These are phyloP conservation scores for Spatholobus suberectus DNA, from an alignment of 306 rosid species.

Conservation along the genomic window DNA sequence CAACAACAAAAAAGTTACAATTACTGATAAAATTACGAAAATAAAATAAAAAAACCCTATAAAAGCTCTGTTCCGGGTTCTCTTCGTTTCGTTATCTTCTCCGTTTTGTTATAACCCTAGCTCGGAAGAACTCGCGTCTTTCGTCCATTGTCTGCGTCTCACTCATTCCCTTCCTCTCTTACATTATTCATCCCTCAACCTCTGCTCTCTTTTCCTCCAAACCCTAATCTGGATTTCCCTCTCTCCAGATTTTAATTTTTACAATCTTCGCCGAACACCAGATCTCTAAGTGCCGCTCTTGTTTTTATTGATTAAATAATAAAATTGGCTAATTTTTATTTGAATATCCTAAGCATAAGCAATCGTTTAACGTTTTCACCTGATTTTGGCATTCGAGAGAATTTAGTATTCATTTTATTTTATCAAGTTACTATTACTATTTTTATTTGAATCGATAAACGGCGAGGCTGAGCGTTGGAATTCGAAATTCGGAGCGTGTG, in stretches of 20 bases:
- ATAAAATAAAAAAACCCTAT: not conserved
- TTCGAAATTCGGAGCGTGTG: not conserved
- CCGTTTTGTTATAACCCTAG: slow-evolving; percentile 51
- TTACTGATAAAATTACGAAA: no score
- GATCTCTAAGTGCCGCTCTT: slow-evolving; percentile 42
- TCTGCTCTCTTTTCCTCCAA: not conserved
- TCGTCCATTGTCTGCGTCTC: not conserved
- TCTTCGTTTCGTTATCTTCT: slow-evolving; percentile 45
- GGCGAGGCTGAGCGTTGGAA: not conserved
- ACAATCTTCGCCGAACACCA: slow-evolving; percentile 8
- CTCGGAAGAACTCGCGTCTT: not conserved
- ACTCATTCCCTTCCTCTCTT: not conserved
- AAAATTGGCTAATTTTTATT: not conserved
- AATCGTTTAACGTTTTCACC: not conserved
- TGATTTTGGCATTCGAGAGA: not conserved
- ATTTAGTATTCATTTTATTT: not conserved
- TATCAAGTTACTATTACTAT: slow-evolving; percentile 13
- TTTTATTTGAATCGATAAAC: slow-evolving; percentile 13
- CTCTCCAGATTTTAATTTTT: not conserved
- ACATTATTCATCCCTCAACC: not conserved
- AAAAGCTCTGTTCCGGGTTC: slow-evolving; percentile 33
- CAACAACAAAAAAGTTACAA: no score
- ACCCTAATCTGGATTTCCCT: not conserved
- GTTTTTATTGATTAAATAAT: not conserved
- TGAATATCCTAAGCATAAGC: not conserved